Evolutionary conservation across 257 asterid species (phyloP).

Genomic region (Cinchona pubescens): DNA sequence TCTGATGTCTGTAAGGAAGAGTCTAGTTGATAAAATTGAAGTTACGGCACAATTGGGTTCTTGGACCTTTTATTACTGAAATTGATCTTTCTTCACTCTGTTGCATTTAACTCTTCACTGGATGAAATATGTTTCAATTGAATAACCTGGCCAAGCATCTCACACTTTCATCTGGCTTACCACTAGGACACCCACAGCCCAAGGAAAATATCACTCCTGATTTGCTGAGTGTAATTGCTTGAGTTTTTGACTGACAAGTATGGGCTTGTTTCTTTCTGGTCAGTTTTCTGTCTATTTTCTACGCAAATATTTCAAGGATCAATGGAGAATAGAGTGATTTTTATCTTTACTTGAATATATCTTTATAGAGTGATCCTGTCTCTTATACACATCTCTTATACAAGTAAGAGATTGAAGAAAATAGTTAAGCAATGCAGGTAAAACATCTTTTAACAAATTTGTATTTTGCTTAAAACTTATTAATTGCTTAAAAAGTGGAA

Average conservation of each 20-base stretch:
- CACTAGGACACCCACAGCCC: background rate
- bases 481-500: too few species aligned
- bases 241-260: background rate
- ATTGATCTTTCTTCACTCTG: background rate
- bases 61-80: background rate
- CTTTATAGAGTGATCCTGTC: background rate
- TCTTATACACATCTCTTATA: too few species aligned
- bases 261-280: background rate
- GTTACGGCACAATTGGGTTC: background rate
- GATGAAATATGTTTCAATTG: background rate
- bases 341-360: background rate
- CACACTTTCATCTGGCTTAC: background rate
- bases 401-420: background rate
- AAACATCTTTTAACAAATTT: too few species aligned
- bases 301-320: background rate
- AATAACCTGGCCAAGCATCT: background rate
- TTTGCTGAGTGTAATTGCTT: background rate
- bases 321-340: background rate
- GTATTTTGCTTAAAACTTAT: too few species aligned
- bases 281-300: background rate
- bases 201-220: background rate
- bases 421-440: conserved; percentile 1
- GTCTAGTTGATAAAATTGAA: background rate
- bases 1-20: background rate
- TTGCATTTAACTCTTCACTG: too few species aligned